Base-by-base conservation (phyloP, 129 eudicot species). In the Saussurea involucrata region DNA sequence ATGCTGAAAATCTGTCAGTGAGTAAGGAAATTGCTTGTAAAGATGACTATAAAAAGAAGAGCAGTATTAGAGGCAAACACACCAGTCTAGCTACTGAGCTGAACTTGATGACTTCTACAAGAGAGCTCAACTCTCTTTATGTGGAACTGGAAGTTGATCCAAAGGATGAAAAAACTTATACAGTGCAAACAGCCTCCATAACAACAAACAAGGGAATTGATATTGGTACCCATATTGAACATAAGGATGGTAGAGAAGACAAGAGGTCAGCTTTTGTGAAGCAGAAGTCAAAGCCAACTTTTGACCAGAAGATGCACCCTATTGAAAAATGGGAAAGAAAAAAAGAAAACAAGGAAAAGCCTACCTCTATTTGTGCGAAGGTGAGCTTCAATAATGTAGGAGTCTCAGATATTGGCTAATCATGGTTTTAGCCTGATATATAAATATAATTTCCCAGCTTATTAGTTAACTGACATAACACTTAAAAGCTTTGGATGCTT, bases 271-370 rank as follows among this genome's bases (percentile, higher is more conserved):
- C 18, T 29, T 72, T 65, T 17, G 21, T 63, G 61, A 86, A 84
- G 92, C 87, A 88, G 81, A 83, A 73, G 69, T 21, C 60, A 58
- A 86, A 82, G 44, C 66, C 75, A 42, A 80, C 74, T 57, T 53
- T 36, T 71, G 85, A 78, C 40, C 70, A 79, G 69, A 74, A 76
- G 69, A 65, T 66, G 63, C 40, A 78, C 46, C 13, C 78, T 70
- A 74, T 72, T 22, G 80, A 75, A 33, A 80, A 67, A 81, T 58
- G 58, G 78, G 85, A 80, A 9, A 74, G 20, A 21, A 27, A 67
- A 63, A 82, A 84, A 78, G 90, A 82, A 81, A 80, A 76, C 72
- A 81, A 77, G 74, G 83, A 83, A 66, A 82, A 74, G 27, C 24
- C 84, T 63, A 34, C 64, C 40, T 53, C 68, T 29, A 18, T 13